A percentile compares a stretch with the other conserved stretches of the same genome.
phyloP scores from a whole-genome alignment of 352 stramenopile genomes.

The Pythium aquatile region DNA sequence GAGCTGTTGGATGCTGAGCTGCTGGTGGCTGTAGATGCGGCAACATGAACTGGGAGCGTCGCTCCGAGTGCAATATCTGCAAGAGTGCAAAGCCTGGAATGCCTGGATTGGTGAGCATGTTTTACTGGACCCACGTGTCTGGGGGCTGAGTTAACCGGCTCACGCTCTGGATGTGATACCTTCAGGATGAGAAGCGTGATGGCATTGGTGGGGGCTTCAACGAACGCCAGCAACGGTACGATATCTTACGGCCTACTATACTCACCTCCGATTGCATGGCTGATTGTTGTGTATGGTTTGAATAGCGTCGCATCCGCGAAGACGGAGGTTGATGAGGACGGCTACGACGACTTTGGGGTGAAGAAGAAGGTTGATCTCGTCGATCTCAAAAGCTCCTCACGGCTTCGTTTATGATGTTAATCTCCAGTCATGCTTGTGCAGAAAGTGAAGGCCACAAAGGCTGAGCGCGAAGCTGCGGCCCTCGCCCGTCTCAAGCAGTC shows the following conservation, averaged over 20 bases:
- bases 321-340: constrained; percentile 79
- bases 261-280: neutral
- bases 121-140: neutral
- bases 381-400: neutral
- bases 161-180: neutral
- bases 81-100: constrained; percentile 77
- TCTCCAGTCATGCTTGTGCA: constrained; percentile 14
- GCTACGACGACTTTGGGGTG: constrained; percentile 86
- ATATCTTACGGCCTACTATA: neutral
- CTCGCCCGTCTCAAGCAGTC: constrained; percentile 76
- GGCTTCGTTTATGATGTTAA: neutral
- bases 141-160: neutral
- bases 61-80: constrained; percentile 86
- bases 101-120: constrained; percentile 37
- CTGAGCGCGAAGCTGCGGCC: constrained; percentile 77
- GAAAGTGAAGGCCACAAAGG: constrained; percentile 68
- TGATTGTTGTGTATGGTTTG: neutral
- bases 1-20: constrained; percentile 4
- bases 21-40: constrained; percentile 49
- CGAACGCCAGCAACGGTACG: constrained; percentile 78
- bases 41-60: constrained; percentile 87
- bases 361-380: constrained; percentile 61
- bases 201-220: constrained; percentile 81
- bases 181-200: constrained; percentile 78
- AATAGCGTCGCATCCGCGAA: constrained; percentile 62